Evolutionary conservation across 805 yeast species (phyloP).

Genomic region (Monosporozyma unispora): DNA sequence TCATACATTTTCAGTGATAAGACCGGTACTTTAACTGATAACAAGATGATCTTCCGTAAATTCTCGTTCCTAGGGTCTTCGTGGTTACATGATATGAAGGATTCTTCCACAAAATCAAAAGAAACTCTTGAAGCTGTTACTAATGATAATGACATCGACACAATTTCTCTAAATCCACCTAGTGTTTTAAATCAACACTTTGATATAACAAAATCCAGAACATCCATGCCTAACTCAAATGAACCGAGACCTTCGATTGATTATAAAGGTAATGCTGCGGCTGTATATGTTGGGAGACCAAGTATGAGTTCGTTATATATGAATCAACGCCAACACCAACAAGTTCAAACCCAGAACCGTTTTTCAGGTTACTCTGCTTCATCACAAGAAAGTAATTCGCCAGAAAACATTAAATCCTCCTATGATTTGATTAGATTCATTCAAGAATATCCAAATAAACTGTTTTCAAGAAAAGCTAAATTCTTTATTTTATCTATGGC

Average conservation of each 20-base stretch:
- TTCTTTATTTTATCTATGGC: slow-evolving; percentile 79
- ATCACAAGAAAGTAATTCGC: slow-evolving; percentile 2
- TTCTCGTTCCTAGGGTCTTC: slow-evolving; percentile 80
- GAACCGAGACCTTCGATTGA: slow-evolving; percentile 31
- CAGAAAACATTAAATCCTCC: slow-evolving; percentile 42
- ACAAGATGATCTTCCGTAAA: slow-evolving; percentile 85
- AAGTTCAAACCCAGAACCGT: not conserved
- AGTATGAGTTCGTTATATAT: slow-evolving; percentile 40
- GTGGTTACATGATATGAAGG: slow-evolving; percentile 74
- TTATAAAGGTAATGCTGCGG: slow-evolving; percentile 34
- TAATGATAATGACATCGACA: slow-evolving; percentile 11
- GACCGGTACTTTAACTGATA: slow-evolving; percentile 95
- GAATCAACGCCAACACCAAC: slow-evolving; percentile 3
- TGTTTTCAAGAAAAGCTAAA: slow-evolving; percentile 62
- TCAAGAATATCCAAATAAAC: slow-evolving; percentile 59
- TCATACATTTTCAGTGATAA: slow-evolving; percentile 91
- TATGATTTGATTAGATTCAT: slow-evolving; percentile 58
- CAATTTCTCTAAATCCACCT: slow-evolving; percentile 18
- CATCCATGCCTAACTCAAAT: not conserved
- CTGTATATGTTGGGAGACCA: slow-evolving; percentile 44
- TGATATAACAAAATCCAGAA: slow-evolving; percentile 5
- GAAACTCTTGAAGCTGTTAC: slow-evolving; percentile 5
- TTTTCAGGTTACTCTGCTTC: not conserved
- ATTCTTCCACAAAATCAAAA: slow-evolving; percentile 12
- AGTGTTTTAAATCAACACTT: slow-evolving; percentile 6